Base-by-base conservation (phyloP, 2,329 filamentous ascomycete genomes). In the Aspergillus tubingensis region DNA sequence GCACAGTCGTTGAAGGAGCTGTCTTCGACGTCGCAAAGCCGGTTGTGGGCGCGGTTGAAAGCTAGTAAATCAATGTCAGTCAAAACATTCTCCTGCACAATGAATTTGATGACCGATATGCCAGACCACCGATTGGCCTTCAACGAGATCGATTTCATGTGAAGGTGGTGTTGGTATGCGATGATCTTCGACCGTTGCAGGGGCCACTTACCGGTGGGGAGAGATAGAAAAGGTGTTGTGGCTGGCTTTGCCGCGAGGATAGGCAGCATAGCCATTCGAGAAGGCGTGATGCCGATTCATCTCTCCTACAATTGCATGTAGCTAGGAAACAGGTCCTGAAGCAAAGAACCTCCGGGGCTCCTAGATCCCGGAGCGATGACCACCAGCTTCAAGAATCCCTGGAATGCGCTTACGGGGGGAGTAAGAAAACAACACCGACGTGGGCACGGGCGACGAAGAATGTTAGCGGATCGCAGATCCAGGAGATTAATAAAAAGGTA, bases 201-300 rank as follows among this genome's bases (percentile, higher is more conserved):
- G 41, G 57, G n/a, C 25, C 25, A 72, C 84, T 72, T 86, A 96
- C 90, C 91, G 91, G 77, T 96, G 92, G 68, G 92, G 91, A 68
- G 91, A 92, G 72, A 96, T 93, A 67, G 92, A 91, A 75, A 96
- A 94, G 49, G 89, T 91, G n/a, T 41, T 39, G 13, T 39, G 38
- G 72, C 79, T 81, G 69, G 80, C 81, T 70, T 88, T 88, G 62
- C 84, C 85, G 65, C 88, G 85, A 65, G 90, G 89, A 76, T 93
- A 93, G 74, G 82, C 82, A 65, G 80, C 77, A 68, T 84, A 79
- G 76, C 92, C 93, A 81, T 95, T 96, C 65, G 89, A 86, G 78
- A 90, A 94, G 76, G 88, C 88, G 77, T 90, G 85, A 83, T 96
- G 91, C 82, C 92, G 87, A 76, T 94, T 91, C 87, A 95, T 92